phyloP scores from a whole-genome alignment of 1,139 yeast genomes.

The Zygoascus meyerae region DNA sequence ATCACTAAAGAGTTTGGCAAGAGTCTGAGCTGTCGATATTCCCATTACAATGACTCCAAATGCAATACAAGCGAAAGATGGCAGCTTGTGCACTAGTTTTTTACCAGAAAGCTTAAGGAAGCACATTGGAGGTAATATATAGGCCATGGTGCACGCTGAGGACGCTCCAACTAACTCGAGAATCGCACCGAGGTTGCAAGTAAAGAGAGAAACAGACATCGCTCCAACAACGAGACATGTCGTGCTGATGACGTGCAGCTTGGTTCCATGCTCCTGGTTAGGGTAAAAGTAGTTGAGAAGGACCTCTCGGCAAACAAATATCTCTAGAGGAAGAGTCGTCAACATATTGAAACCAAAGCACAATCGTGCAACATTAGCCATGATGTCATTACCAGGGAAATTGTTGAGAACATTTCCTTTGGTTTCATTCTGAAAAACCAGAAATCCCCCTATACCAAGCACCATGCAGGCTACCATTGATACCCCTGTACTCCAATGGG shows the following conservation, averaged over 20 bases:
- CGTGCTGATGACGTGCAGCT: slow-evolving; percentile 58
- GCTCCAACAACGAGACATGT: slow-evolving; percentile 60
- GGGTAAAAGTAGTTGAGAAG: slow-evolving; percentile 55
- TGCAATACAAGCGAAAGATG: slow-evolving; percentile 54
- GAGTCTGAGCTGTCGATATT: slow-evolving; percentile 69
- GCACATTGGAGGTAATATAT: slow-evolving; percentile 84
- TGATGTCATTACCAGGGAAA: slow-evolving; percentile 63
- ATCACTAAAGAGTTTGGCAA: slow-evolving; percentile 46
- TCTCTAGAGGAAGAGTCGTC: slow-evolving; percentile 86
- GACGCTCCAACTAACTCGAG: slow-evolving; percentile 89
- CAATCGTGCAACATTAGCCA: slow-evolving; percentile 77
- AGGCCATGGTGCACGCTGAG: slow-evolving; percentile 89
- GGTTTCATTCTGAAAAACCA: slow-evolving; percentile 69
- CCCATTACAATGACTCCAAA: slow-evolving; percentile 78
- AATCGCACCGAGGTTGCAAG: slow-evolving; percentile 86
- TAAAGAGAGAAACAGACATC: slow-evolving; percentile 68
- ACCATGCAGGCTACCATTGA: slow-evolving; percentile 74
- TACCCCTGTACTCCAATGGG: slow-evolving; percentile 77
- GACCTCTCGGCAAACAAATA: slow-evolving; percentile 86
- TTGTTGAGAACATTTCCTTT: slow-evolving; percentile 85
- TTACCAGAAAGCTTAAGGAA: slow-evolving; percentile 59
- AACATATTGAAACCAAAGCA: slow-evolving; percentile 93
- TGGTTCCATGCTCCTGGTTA: slow-evolving; percentile 19
- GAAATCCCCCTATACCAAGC: slow-evolving; percentile 76
- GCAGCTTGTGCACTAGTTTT: slow-evolving; percentile 43